Percentiles rank a stretch among this genome's conserved stretches.
These are phyloP conservation scores for Plantago rigida DNA, from an alignment of 305 asterid species.

Conservation along the genomic window DNA sequence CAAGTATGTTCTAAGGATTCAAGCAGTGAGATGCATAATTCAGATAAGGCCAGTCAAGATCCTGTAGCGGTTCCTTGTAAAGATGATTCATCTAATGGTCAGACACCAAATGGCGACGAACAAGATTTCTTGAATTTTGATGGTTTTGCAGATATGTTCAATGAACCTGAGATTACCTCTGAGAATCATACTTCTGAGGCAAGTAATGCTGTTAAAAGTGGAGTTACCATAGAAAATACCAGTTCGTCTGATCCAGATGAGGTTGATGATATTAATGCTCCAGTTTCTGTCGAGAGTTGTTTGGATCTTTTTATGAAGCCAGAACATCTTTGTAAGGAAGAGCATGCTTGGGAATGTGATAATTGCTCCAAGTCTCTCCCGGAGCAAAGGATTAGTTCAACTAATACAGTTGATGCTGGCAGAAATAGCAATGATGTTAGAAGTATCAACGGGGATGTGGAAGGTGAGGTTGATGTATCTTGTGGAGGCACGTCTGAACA, in stretches of 20 bases:
- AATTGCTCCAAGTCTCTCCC: conserved; percentile 64
- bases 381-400: conserved; percentile 36
- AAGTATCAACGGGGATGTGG: conserved; percentile 22
- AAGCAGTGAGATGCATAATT: conserved; percentile 26
- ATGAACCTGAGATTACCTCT: conserved; percentile 56
- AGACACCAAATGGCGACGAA: conserved; percentile 29
- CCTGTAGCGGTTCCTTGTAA: conserved; percentile 42
- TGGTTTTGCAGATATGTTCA: conserved; percentile 67
- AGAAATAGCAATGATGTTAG: background rate
- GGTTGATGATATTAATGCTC: conserved; percentile 74
- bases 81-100: conserved; percentile 34
- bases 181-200: conserved; percentile 30
- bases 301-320: conserved; percentile 63
- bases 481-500: conserved; percentile 27
- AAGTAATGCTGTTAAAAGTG: conserved; percentile 32
- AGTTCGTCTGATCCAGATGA: conserved; percentile 83
- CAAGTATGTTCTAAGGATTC: conserved; percentile 29
- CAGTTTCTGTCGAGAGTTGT: conserved; percentile 82
- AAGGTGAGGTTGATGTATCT: conserved; percentile 27
- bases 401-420: too few species aligned
- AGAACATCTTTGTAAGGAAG: conserved; percentile 71
- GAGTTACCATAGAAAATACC: conserved; percentile 39
- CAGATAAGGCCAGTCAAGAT: conserved; percentile 39
- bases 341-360: conserved; percentile 92
- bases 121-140: conserved; percentile 46